These are phyloP conservation scores for Ophiobolus disseminans DNA, from an alignment of 2,329 filamentous ascomycete genomes.

Conservation along the genomic window DNA sequence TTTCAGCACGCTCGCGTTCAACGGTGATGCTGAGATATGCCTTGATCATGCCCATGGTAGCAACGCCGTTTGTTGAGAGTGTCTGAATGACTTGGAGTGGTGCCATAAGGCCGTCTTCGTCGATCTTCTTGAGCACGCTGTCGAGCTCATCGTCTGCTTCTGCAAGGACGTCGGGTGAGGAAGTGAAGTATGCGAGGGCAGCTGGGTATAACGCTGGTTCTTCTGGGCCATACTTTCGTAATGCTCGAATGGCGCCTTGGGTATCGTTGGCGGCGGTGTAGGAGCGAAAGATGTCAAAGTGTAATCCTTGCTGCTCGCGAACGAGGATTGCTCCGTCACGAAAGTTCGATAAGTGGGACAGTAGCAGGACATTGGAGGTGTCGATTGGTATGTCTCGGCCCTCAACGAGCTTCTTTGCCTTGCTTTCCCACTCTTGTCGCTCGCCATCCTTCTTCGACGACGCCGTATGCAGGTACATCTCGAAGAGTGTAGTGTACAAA, in stretches of 20 bases:
- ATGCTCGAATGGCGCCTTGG: conserved; percentile 82
- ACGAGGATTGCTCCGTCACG: conserved; percentile 89
- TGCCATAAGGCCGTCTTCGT: conserved; percentile 90
- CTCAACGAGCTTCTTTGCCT: conserved; percentile 88
- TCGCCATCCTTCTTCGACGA: conserved; percentile 74
- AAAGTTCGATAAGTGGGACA: conserved; percentile 92
- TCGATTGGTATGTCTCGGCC: conserved; percentile 82
- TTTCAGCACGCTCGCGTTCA: conserved; percentile 84
- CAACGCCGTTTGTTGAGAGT: conserved; percentile 77
- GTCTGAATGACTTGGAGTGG: conserved; percentile 96
- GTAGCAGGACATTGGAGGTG: conserved; percentile 88
- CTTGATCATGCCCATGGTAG: conserved; percentile 98
- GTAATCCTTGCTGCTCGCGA: conserved; percentile 88
- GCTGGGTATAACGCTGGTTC: conserved; percentile 93
- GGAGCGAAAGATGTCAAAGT: conserved; percentile 95
- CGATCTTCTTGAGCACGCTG: conserved; percentile 81
- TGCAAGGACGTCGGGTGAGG: conserved; percentile 77
- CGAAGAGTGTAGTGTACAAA: conserved; percentile 92
- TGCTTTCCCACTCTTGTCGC: conserved; percentile 83
- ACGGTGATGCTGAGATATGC: conserved; percentile 90
- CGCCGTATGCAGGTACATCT: conserved; percentile 95
- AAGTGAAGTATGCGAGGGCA: conserved; percentile 91
- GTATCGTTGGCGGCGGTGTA: conserved; percentile 95
- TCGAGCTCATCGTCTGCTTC: conserved; percentile 88
- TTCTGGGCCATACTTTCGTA: conserved; percentile 88